Evolutionary conservation across 495 filamentous ascomycete species (phyloP).

Genomic region (Cryomyces minteri): DNA sequence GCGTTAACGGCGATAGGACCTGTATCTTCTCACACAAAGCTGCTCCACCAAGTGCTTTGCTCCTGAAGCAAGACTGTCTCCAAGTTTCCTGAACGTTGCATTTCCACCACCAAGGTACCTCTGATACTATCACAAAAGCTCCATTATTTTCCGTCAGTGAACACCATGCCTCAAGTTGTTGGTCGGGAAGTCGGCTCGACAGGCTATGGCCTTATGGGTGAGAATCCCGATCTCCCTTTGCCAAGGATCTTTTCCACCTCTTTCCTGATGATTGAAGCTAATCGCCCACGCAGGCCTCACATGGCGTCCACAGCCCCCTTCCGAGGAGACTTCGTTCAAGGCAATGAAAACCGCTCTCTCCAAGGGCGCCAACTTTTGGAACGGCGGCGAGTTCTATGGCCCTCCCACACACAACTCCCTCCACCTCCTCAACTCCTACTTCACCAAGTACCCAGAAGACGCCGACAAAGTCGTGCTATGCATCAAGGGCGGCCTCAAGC

Average conservation of each 20-base stretch:
- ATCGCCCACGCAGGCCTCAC: constrained; percentile 38
- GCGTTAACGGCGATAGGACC: too few species aligned
- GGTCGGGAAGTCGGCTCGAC: constrained; percentile 14
- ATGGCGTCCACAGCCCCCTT: constrained; percentile 40
- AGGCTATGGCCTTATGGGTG: constrained; percentile 24
- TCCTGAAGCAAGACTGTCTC: too few species aligned
- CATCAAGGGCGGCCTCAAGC: constrained; percentile 41
- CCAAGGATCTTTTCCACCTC: neutral
- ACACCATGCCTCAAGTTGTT: constrained; percentile 3
- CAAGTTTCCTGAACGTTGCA: too few species aligned
- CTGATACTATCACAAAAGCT: too few species aligned
- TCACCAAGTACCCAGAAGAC: constrained; percentile 48
- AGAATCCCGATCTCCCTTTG: neutral
- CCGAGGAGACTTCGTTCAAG: constrained; percentile 44
- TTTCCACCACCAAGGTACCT: too few species aligned
- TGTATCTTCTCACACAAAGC: too few species aligned
- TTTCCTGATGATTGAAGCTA: neutral
- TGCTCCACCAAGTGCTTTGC: too few species aligned
- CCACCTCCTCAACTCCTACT: constrained; percentile 44
- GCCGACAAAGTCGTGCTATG: constrained; percentile 42
- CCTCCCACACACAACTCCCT: constrained; percentile 48
- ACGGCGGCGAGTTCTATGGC: constrained; percentile 69
- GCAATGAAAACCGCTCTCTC: constrained; percentile 47
- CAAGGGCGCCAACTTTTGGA: constrained; percentile 60
- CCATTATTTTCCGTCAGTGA: neutral